Evolutionary conservation across 208 protist genomes (phyloP), one percentile per base, ranked within the genome.

Genomic region (Leishmania arabica): DNA sequence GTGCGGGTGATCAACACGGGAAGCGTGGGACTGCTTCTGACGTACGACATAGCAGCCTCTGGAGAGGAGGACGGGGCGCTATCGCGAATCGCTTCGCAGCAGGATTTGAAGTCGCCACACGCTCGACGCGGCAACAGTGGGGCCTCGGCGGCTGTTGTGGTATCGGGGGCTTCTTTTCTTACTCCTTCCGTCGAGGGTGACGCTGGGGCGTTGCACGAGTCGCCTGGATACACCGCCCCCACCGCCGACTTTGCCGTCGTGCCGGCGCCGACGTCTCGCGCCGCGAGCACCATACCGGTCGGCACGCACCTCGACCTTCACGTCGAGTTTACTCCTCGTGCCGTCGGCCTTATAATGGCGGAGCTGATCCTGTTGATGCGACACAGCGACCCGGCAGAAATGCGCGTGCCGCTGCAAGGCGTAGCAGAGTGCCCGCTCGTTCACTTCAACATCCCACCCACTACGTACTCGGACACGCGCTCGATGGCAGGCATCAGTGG

Each of bases 381-480:
- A 9, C 85, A 97, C 78, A 92, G 93, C 79, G 66, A 72, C 37
- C 45, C 79, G 15, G 37, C 80, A 34, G 81, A 89, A 75, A n/a
- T 91, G 49, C 68, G 76, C 31, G 71, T 99, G 34, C 79, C 87
- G 5, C 81, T 99, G 66, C 82, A 82, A 45, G 99, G 98, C 24
- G 83, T 78, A 19, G 93, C 89, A 15, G 90, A 94, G 79, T 98
- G 98, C 78, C 98, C 99, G 7, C 83, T 99, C n/a, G 98, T 99
- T 70, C 99, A 99, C 90, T 98, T 99, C 84, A 92, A 99, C 60
- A 77, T 99, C 6, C 90, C 92, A 5, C 82, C 88, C 15, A 24
- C 62, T 17, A 98, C 86, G 54, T 31, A 45, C 47, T 99, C 99
- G 78, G 86, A 99, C 15, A 69, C 47, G 21, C 87, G 84, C 0